Evolutionary conservation across 805 yeast species (phyloP).

Genomic region (Yamadazyma ubonensis): DNA sequence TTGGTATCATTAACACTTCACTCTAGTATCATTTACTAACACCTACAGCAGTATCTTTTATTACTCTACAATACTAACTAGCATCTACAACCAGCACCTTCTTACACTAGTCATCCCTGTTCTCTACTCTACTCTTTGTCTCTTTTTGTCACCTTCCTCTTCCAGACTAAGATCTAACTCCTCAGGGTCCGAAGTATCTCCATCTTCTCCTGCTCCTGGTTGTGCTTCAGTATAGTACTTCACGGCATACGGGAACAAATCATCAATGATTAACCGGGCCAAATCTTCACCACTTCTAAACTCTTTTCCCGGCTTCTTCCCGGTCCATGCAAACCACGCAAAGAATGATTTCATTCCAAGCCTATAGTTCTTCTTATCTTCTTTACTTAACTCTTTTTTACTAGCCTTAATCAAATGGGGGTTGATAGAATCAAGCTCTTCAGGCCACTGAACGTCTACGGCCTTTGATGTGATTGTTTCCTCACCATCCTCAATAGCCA

Average conservation of each 20-base stretch:
- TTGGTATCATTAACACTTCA: too few species aligned
- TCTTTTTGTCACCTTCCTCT: slow-evolving; percentile 7
- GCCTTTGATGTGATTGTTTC: slow-evolving; percentile 55
- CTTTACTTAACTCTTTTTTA: slow-evolving; percentile 41
- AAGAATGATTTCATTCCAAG: slow-evolving; percentile 81
- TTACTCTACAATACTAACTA: too few species aligned
- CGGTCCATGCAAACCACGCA: slow-evolving; percentile 87
- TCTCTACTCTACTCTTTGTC: slow-evolving; percentile 1
- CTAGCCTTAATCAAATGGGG: slow-evolving; percentile 51
- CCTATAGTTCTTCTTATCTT: slow-evolving; percentile 61
- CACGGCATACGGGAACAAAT: slow-evolving; percentile 80
- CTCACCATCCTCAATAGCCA: slow-evolving; percentile 50
- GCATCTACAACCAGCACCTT: too few species aligned
- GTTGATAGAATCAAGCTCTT: slow-evolving; percentile 52
- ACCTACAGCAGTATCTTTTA: too few species aligned
- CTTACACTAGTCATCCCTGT: slow-evolving; percentile 9
- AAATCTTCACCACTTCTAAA: slow-evolving; percentile 77
- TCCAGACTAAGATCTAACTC: slow-evolving; percentile 53
- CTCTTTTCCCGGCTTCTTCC: slow-evolving; percentile 71
- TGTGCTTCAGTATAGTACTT: slow-evolving; percentile 77
- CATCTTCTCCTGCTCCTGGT: slow-evolving; percentile 55
- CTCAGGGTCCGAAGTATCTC: slow-evolving; percentile 48
- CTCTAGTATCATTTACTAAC: too few species aligned
- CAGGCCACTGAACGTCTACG: slow-evolving; percentile 68
- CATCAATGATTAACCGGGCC: slow-evolving; percentile 71